Conservation (phyloP, 169 alveolate genomes). For the Eimeria acervulina region DNA sequence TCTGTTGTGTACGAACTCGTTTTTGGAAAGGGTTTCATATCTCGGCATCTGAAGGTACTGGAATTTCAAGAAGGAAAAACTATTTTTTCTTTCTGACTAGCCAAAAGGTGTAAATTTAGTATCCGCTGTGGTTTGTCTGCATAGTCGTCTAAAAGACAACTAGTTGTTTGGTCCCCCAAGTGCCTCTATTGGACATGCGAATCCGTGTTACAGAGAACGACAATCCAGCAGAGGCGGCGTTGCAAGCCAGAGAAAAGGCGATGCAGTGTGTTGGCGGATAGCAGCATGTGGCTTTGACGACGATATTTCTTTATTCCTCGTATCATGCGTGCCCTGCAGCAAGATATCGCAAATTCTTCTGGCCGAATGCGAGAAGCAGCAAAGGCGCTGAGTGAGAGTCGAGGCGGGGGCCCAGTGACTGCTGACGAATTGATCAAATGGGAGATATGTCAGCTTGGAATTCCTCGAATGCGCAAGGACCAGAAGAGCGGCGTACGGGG, state of each 20-base stretch:
- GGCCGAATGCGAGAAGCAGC: conserved; percentile 74
- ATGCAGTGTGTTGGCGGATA: background rate
- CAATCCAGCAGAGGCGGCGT: background rate
- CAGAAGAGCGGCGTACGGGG: conserved; percentile 79
- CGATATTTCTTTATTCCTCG: background rate
- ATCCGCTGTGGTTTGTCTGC: background rate
- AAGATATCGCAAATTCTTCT: conserved; percentile 70
- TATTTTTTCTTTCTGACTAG: background rate
- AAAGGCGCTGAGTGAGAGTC: conserved; percentile 26
- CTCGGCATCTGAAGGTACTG: conserved; percentile 63
- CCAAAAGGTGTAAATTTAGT: background rate
- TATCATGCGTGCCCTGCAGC: conserved; percentile 25
- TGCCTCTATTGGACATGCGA: background rate
- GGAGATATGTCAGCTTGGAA: conserved; percentile 70
- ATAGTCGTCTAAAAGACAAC: too few relatives aligned
- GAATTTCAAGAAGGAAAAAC: background rate
- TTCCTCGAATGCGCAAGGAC: conserved; percentile 79
- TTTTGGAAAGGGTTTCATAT: conserved; percentile 58
- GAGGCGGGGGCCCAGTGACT: conserved; percentile 72
- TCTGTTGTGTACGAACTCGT: conserved; percentile 71
- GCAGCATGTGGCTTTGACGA: background rate
- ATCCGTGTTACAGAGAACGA: too few relatives aligned
- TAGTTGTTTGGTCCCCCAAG: background rate
- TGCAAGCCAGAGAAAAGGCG: background rate
- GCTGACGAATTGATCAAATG: conserved; percentile 58